Base-by-base conservation (phyloP, 306 rosid species). In the Hippophae rhamnoides region DNA sequence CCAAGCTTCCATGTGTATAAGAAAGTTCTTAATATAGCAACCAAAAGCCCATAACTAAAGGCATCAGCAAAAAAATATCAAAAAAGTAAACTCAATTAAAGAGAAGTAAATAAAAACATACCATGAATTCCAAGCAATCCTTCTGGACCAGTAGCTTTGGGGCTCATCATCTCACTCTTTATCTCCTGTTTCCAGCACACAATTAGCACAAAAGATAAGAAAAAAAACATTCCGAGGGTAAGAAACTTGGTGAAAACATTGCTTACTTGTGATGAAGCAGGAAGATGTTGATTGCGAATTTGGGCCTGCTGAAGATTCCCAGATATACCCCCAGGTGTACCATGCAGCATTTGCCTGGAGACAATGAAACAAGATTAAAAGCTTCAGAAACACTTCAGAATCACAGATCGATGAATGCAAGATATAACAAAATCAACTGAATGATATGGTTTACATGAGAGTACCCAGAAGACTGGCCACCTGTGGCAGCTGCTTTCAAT, bases 381-480 rank as follows among this genome's bases (percentile, higher is more conserved):
- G 58, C 49, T 69, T 71, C 54, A 74, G 44, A 53, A 53, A 11
- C 27, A 46, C 49, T 69, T 71, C 54, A 74, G 44, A 53, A 53
- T 13, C 27, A 46, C 13, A 50, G 18, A 49, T 42, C 59, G 54
- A 38, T 46, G 54, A 53, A 52, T 23, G 47, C 4, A 50, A 43
- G 51, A 57, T 53, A 51, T 18, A 45, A 61, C 66, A 13, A 66
- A 68, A 67, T 41, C 56, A 59, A 47, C 23, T 43, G 6, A 50
- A 11, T 23, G 5, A 50, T 53, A 13, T 49, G 54, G 58, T 48
- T 25, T 69, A 57, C 1, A 60, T 41, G 56, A 74, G 60, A 72
- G 51, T 56, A 89, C 97, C 97, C 80, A 26, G 81, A 48, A 84
- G 83, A 65, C 60, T 62, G 87, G 72, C 82, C 89, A 65, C 63